These are phyloP conservation scores for Pueraria montana DNA, from an alignment of 306 rosid species.

Conservation along the genomic window DNA sequence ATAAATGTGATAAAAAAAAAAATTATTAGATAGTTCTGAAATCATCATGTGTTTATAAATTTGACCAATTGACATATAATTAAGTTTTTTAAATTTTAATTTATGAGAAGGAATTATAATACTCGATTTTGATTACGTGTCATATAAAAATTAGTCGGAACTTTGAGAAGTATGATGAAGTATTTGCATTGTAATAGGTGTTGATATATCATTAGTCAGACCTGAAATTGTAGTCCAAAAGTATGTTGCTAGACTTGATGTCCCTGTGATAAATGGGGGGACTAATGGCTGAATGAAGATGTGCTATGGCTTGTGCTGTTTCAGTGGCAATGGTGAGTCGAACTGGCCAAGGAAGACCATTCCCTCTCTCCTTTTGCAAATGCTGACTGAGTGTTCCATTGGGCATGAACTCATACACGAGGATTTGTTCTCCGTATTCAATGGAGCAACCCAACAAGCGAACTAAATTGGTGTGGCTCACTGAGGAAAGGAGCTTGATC, in stretches of 20 bases:
- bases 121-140: no score
- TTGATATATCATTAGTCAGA: neutral
- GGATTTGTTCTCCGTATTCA: constrained; percentile 79
- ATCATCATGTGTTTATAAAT: no score
- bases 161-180: no score
- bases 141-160: no score
- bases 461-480: constrained; percentile 85
- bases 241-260: constrained; percentile 89
- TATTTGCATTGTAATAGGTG: no score
- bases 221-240: constrained; percentile 70
- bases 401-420: constrained; percentile 93
- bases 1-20: no score
- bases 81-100: no score
- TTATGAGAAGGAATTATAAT: no score
- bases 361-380: constrained; percentile 79
- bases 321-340: constrained; percentile 83
- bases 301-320: constrained; percentile 90
- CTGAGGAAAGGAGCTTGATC: constrained; percentile 83
- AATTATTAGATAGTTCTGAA: no score
- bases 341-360: constrained; percentile 82
- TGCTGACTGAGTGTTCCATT: constrained; percentile 89
- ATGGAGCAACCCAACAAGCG: constrained; percentile 89
- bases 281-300: constrained; percentile 76
- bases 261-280: constrained; percentile 96
- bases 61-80: no score